Evolutionary conservation across 2,329 filamentous ascomycete species (phyloP).

Genomic region (Xenoacremonium recifei): DNA sequence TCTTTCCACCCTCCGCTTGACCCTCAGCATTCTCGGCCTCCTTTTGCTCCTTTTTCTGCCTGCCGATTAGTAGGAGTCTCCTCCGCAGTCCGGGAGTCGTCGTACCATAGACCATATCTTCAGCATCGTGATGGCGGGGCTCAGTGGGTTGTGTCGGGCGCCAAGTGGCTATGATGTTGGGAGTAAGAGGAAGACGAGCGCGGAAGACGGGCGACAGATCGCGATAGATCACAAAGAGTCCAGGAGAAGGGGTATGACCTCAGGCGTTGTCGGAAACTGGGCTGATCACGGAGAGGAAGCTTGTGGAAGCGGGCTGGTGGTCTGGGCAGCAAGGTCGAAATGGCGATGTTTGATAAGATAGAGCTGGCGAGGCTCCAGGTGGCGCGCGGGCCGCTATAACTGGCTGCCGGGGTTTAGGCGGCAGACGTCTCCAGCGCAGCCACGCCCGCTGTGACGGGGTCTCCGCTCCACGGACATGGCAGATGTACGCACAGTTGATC

Average conservation of each 20-base stretch:
- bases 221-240: no score
- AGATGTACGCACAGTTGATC: no score
- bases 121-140: conserved; percentile 66
- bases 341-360: conserved; percentile 30
- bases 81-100: background rate
- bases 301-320: background rate
- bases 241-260: no score
- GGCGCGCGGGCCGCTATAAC: conserved; percentile 18
- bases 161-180: conserved; percentile 5
- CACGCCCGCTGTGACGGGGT: no score
- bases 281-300: no score
- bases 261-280: no score
- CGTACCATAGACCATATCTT: conserved; percentile 99
- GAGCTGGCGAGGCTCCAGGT: conserved; percentile 14
- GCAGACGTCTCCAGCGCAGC: no score
- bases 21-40: conserved; percentile 83
- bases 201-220: no score
- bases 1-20: conserved; percentile 71
- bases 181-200: no score
- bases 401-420: conserved; percentile 24
- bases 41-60: conserved; percentile 92
- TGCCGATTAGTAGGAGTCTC: conserved; percentile 20
- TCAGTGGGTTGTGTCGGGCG: conserved; percentile 19
- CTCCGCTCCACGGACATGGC: no score
- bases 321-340: conserved; percentile 19